These are phyloP conservation scores for Rhododendron ferrugineum DNA, from an alignment of 148 eudicot species.

Conservation along the genomic window DNA sequence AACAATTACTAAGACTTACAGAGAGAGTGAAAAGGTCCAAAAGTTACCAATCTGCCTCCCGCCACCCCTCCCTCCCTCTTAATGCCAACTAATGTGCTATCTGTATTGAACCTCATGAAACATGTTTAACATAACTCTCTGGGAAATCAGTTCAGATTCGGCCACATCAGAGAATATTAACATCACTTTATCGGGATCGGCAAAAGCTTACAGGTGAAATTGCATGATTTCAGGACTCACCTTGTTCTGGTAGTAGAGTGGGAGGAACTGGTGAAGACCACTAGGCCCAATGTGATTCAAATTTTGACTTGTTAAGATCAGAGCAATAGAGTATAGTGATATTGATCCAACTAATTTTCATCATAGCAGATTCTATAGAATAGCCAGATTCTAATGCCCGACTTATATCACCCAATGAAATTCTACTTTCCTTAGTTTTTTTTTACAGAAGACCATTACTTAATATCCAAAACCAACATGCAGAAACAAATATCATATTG, in stretches of 20 bases:
- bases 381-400: not conserved
- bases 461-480: not conserved
- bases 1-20: not conserved
- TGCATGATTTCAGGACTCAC: not conserved
- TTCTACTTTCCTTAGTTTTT: not conserved
- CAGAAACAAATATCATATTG: not conserved
- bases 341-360: constrained; percentile 6
- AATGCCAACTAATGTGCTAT: not conserved
- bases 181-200: not conserved
- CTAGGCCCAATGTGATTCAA: not conserved
- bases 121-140: not conserved
- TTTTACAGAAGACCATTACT: not conserved
- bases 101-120: not conserved
- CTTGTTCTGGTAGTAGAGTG: not conserved
- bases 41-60: not conserved
- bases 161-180: not conserved
- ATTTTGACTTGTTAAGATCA: not conserved
- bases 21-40: not conserved
- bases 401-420: not conserved
- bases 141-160: not conserved
- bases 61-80: not conserved
- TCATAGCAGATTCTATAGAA: not conserved
- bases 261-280: not conserved
- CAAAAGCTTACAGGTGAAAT: not conserved
- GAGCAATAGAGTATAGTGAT: not conserved